Base-by-base conservation (phyloP, 2,329 filamentous ascomycete genomes). In the Fonsecaea multimorphosa region DNA sequence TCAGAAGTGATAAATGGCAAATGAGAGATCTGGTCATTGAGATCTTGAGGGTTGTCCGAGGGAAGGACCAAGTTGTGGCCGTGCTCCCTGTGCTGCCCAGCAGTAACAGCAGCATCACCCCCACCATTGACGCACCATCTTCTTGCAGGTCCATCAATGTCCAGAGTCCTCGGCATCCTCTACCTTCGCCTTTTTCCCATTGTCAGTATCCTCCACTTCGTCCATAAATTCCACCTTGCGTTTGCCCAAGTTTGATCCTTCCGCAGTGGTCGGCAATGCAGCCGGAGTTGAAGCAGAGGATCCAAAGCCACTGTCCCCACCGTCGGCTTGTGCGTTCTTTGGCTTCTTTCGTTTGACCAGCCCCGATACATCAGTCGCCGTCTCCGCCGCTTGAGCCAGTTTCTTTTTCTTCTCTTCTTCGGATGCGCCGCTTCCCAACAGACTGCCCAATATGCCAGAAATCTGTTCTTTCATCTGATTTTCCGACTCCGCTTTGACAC, bases 321-420 rank as follows among this genome's bases (percentile, higher is more conserved):
- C 67, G 51, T 62, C 66, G 19, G 51, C 62, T 32, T 54, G 57
- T 6, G 64, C 40, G 29, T 22, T 54, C 52, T 72, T 73, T n/a
- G 72, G 73, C 65, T 80, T 78, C 76, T 86, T 85, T 73, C 81
- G 85, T 66, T 85, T 85, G 5, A 89, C 83, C 58, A 89, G 76
- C 1, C 83, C 81, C 16, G 81, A 85, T 5, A 89, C 77, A 73
- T 89, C 87, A 55, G 84, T 89, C 6, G 87, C 87, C 14, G 76
- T 77, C 70, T 83, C 82, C 1, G 82, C 83, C 11, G 82, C 85
- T 67, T 86, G 82, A 24, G 84, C 82, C 27, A 88, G 76, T 58
- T 81, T 79, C 19, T 82, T 81, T 67, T 83, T 80, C 71, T 86
- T 82, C 54, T 84, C 81, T 1, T 78, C 79, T 32, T 82, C 76